Evolutionary conservation across 139 green algal genomes (phyloP), one percentile per base, ranked within the genome.

Genomic region (Asterochloris erici): DNA sequence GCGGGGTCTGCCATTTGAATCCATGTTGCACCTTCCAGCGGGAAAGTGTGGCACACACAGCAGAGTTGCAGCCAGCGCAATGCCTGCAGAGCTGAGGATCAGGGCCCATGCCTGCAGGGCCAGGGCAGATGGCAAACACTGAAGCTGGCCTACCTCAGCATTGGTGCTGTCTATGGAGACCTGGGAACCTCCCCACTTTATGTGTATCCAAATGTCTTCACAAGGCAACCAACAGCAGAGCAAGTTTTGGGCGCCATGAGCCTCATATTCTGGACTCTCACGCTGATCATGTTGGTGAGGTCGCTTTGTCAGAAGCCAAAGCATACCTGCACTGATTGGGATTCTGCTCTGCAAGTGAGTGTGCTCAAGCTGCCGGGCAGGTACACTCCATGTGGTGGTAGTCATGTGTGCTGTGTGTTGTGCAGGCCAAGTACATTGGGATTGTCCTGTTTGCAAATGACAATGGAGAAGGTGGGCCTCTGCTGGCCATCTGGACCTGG

Each of bases 391-490:
- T 54, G 38, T 54, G 2, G 38, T 54, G 4, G 38, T 90, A 61
- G 24, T 90, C 38, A 54, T 6, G 6, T 54, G 4, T 54, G 38
- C 4, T 54, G 38, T 54, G 6, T 54, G 38, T 54, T 54, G 4
- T 54, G 38, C 38, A 54, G 38, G 38, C 38, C 81, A 93, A 93
- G 78, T 94, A 94, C 79, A 60, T 84, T 14, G 15, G 88, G 0
- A 88, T 96, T 38, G 89, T 94, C n/a, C 85, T 96, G 70, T 24
- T 76, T 1, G 88, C 90, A 0, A 86, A 95, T 73, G 91, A 96
- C 84, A 85, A 91, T 16, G 92, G 92, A 0, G 83, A 96, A 87
- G 92, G 92, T 93, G 81, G 14, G 81, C 26, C 23, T 54, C 38
- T 54, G 38, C 38, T 54, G 4, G 38, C 38, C 38, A 6, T 6